Base-by-base conservation (phyloP, 441 rosid species). In the Pelargonium citronellum region DNA sequence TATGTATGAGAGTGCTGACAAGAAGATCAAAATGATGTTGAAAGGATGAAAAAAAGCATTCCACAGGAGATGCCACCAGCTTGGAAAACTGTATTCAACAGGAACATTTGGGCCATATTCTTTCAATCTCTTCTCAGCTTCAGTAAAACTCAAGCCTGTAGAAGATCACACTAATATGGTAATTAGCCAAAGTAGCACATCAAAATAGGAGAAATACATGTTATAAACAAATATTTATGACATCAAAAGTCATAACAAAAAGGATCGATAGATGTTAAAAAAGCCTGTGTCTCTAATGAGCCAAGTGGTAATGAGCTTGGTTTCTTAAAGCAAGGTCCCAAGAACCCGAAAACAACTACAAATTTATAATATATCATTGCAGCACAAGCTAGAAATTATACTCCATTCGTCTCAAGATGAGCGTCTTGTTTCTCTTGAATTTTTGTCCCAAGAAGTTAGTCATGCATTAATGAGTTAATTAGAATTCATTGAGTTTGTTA, bases 21-120 rank as follows among this genome's bases (percentile, higher is more conserved):
- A 75, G 44, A 87, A 85, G 43, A 84, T 79, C 64, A 89, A 79
- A 74, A 89, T 87, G 67, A 89, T 87, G 67, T 89, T 89, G 80
- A 87, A 89, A 47, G 91, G 91, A 72, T 87, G 91, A 73, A 89
- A 87, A 75, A 84, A 83, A 11, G 94, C 88, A 53, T 58, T 77
- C 91, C 94, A 89, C 34, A 87, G 81, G 73, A 87, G 87, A 65
- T 83, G 78, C 87, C 89, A 84, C 86, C 91, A 87, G 47, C 81
- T 85, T 15, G 86, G 87, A 67, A 81, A 87, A 49, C 64, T 67
- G 55, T 79, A 75, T 60, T 80, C 83, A 24, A 80, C 68, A 24
- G 91, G 91, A 72, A 83, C 71, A 74, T 89, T 89, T 65, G 88
- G 88, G 43, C 94, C 91, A 71, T 82, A 81, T 79, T 83, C 89